Evolutionary conservation across 768 basidiomycete genomes (phyloP).

Genomic region (Serendipita sp.): DNA sequence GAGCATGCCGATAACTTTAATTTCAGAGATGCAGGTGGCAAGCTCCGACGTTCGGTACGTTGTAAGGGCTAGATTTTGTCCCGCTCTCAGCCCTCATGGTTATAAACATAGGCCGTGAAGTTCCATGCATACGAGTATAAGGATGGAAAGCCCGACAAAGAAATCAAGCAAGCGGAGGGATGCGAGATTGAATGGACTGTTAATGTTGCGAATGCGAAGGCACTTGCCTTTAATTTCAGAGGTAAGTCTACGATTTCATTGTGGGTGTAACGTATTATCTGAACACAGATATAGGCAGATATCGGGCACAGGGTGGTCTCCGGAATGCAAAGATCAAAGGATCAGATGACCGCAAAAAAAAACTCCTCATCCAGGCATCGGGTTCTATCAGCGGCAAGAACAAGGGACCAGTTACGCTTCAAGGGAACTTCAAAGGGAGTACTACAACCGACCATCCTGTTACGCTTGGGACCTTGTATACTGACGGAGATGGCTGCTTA

Average conservation of each 20-base stretch:
- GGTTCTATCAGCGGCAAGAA: neutral
- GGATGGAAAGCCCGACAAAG: too few relatives aligned
- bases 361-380: too few relatives aligned
- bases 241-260: slow-evolving; percentile 7
- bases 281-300: too few relatives aligned
- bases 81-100: neutral
- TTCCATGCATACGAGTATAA: slow-evolving; percentile 20
- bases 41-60: slow-evolving; percentile 20
- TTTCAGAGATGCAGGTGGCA: slow-evolving; percentile 14
- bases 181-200: neutral
- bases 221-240: slow-evolving; percentile 12
- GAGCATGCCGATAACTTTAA: slow-evolving; percentile 9
- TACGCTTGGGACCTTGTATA: slow-evolving; percentile 15
- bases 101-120: slow-evolving; percentile 16
- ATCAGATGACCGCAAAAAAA: too few relatives aligned
- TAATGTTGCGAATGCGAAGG: slow-evolving; percentile 22
- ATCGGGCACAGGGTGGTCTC: too few relatives aligned
- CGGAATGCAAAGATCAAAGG: too few relatives aligned
- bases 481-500: slow-evolving; percentile 19
- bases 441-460: slow-evolving; percentile 8
- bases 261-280: too few relatives aligned
- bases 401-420: slow-evolving; percentile 9
- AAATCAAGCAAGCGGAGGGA: too few relatives aligned
- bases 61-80: neutral
- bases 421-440: slow-evolving; percentile 15